Evolutionary conservation across 768 basidiomycete genomes (phyloP).

Genomic region (Harrya chromipes): DNA sequence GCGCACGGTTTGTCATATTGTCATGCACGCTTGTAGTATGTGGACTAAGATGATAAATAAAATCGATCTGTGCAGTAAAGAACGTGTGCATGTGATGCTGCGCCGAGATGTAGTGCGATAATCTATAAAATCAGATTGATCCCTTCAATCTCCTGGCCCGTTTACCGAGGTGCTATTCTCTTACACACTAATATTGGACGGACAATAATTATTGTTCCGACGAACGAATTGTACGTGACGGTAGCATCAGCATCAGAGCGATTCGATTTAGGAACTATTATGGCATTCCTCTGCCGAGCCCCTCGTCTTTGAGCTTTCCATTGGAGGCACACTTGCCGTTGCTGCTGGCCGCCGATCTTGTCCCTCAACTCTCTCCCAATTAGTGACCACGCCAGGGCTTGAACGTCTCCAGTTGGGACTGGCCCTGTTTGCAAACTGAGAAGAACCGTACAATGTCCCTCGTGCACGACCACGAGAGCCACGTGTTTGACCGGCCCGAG

Average conservation of each 20-base stretch:
- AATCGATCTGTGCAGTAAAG: slow-evolving; percentile 6
- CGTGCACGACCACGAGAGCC: slow-evolving; percentile 17
- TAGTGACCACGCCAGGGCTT: slow-evolving; percentile 5
- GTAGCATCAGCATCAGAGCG: slow-evolving; percentile 8
- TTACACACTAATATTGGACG: slow-evolving; percentile 13
- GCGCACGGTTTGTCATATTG: slow-evolving; percentile 12
- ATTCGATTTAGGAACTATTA: slow-evolving; percentile 23
- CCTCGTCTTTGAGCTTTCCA: slow-evolving; percentile 25
- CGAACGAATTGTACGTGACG: slow-evolving; percentile 19
- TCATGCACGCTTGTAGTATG: slow-evolving; percentile 5
- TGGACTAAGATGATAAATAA: slow-evolving; percentile 14
- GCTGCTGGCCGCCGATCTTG: slow-evolving; percentile 16
- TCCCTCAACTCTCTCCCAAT: slow-evolving; percentile 8
- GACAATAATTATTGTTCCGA: slow-evolving; percentile 21
- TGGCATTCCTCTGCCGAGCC: slow-evolving; percentile 18
- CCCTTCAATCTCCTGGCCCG: slow-evolving; percentile 26
- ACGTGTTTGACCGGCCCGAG: slow-evolving; percentile 17
- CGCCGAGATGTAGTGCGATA: slow-evolving; percentile 9
- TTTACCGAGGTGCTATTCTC: slow-evolving; percentile 21
- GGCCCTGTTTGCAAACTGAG: slow-evolving; percentile 16
- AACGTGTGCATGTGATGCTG: slow-evolving; percentile 8
- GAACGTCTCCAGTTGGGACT: slow-evolving; percentile 18
- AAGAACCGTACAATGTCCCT: slow-evolving; percentile 13
- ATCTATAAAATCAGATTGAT: slow-evolving; percentile 19
- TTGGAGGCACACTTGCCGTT: slow-evolving; percentile 10